Conservation (phyloP, 75 land plant species). For the Pseudotsuga menziesii region DNA sequence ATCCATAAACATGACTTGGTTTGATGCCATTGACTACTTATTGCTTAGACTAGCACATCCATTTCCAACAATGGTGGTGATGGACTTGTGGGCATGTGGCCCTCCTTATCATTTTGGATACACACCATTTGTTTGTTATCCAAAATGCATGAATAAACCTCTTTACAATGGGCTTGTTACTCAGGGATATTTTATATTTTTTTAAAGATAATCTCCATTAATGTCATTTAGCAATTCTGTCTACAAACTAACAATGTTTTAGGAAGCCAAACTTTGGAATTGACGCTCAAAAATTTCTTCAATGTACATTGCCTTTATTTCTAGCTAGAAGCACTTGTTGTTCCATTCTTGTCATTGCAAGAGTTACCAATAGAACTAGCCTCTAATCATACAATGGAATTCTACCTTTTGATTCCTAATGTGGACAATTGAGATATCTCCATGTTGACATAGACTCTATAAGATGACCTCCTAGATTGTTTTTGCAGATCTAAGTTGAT, state of each 20-base stretch:
- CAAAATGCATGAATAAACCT: conserved; percentile 83
- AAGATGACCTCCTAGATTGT: too few species aligned
- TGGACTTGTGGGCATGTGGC: conserved; percentile 93
- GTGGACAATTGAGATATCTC: too few species aligned
- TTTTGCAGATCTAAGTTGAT: too few species aligned
- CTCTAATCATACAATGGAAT: too few species aligned
- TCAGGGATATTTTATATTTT: conserved; percentile 51
- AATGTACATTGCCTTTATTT: conserved; percentile 11
- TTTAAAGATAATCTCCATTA: neutral
- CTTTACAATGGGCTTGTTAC: conserved; percentile 83
- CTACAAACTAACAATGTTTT: neutral
- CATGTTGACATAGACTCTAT: too few species aligned
- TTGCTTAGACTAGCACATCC: too few species aligned
- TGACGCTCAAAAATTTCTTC: neutral
- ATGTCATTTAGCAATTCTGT: neutral
- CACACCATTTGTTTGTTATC: conserved; percentile 73
- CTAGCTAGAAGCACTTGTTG: conserved; percentile 78
- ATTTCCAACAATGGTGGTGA: conserved; percentile 98
- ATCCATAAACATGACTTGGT: too few species aligned
- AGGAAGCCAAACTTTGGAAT: neutral
- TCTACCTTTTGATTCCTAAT: too few species aligned
- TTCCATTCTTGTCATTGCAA: conserved; percentile 73
- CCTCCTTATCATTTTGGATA: conserved; percentile 94
- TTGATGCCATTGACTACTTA: too few species aligned
- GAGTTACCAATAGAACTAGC: conserved; percentile 59